Conservation (phyloP, 306 rosid genomes). For the Quercus variabilis region DNA sequence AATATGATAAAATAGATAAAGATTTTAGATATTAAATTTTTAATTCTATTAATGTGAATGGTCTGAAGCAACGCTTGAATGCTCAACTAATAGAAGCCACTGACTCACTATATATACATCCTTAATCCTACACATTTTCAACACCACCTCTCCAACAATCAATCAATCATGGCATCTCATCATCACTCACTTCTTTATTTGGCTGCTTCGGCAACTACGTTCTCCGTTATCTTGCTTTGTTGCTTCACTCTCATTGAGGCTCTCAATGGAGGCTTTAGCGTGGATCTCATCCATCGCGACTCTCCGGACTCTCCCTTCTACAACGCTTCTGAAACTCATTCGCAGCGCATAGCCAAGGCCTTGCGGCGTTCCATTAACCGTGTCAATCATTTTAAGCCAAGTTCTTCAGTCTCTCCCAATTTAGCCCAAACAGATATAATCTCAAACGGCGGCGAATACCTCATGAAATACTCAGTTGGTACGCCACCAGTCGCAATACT, state of each 20-base stretch:
- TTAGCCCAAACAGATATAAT: not conserved
- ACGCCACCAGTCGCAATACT: constrained; percentile 41
- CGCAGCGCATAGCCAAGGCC: not conserved
- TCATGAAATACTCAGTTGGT: constrained; percentile 42
- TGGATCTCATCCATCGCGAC: constrained; percentile 7
- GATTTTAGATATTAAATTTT: no score
- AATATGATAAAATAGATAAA: accelerated
- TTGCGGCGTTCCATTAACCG: constrained; percentile 11
- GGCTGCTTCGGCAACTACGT: not conserved
- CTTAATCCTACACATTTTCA: no score
- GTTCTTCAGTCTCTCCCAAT: not conserved
- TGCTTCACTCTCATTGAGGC: not conserved
- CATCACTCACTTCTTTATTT: not conserved
- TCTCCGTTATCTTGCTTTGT: not conserved
- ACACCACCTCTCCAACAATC: not conserved
- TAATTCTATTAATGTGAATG: no score
- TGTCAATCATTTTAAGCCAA: not conserved
- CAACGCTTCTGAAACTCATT: not conserved
- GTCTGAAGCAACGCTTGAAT: no score
- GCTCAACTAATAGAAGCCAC: no score
- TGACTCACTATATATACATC: no score
- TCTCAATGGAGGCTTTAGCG: constrained; percentile 20
- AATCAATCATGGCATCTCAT: not conserved
- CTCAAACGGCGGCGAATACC: constrained; percentile 21
- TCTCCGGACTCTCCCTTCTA: constrained; percentile 4